phyloP scores from a whole-genome alignment of 2,329 filamentous ascomycete species.

The Neonectria hederae region DNA sequence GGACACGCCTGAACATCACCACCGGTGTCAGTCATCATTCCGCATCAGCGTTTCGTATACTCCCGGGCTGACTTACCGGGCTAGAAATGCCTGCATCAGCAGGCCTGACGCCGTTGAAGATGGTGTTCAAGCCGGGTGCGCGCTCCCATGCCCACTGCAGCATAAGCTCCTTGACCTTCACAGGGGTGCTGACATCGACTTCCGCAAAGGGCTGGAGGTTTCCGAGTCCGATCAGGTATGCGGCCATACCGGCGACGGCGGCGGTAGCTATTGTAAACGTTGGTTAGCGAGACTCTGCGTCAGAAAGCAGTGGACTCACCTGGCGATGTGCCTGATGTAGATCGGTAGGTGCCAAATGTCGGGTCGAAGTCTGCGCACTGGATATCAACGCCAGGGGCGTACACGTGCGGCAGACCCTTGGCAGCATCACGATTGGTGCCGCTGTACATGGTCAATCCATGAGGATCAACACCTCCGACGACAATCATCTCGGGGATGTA shows the following conservation, averaged over 20 bases:
- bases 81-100: neutral
- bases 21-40: neutral
- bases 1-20: neutral
- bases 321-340: neutral
- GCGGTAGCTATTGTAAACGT: neutral
- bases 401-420: neutral
- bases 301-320: neutral
- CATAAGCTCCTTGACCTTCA: neutral
- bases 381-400: neutral
- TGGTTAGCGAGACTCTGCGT: neutral
- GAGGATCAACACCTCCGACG: neutral
- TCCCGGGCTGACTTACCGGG: neutral
- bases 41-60: neutral
- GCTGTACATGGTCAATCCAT: neutral
- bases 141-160: neutral
- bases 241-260: neutral
- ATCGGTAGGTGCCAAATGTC: neutral
- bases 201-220: neutral
- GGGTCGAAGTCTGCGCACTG: neutral
- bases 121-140: neutral
- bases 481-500: neutral
- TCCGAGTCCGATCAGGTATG: neutral
- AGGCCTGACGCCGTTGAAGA: neutral
- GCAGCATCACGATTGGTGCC: neutral
- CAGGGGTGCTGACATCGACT: neutral